Conservation (phyloP, 139 green algal genomes). For the Yamagishiella unicocca region DNA sequence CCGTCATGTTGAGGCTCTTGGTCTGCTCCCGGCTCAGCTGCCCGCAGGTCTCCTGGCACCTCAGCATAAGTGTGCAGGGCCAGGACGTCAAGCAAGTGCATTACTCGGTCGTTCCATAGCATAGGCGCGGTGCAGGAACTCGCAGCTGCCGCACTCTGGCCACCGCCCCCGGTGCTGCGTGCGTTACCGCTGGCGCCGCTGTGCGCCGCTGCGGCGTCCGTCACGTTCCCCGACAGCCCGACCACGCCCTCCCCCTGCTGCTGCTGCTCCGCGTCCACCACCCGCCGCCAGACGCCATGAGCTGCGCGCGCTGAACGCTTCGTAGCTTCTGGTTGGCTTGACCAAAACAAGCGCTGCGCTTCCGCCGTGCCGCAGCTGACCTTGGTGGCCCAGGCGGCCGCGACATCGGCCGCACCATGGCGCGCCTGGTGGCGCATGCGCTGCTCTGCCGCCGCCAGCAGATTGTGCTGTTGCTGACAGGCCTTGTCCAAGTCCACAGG, state of each 20-base stretch:
- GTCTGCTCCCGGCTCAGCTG: not conserved
- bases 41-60: not conserved
- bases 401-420: not conserved
- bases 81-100: constrained; percentile 23
- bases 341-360: constrained; percentile 14
- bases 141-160: too few species aligned
- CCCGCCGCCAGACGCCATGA: not conserved
- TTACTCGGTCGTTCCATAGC: not conserved
- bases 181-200: not conserved
- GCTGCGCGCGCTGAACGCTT: not conserved
- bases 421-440: not conserved
- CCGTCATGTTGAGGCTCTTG: too few species aligned
- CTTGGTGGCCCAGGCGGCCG: not conserved
- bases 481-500: not conserved
- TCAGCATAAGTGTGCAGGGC: constrained; percentile 2
- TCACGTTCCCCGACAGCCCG: not conserved
- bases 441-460: not conserved
- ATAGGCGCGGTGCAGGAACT: too few species aligned
- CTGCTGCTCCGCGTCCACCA: not conserved
- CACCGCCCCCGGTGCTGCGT: too few species aligned
- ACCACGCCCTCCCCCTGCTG: not conserved
- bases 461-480: not conserved
- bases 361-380: not conserved
- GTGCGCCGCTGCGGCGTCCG: not conserved
- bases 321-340: not conserved